Percentiles rank a stretch among this genome's conserved stretches.
These are phyloP conservation scores for Globisporangium emineosum DNA, from an alignment of 352 stramenopile species.

Conservation along the genomic window DNA sequence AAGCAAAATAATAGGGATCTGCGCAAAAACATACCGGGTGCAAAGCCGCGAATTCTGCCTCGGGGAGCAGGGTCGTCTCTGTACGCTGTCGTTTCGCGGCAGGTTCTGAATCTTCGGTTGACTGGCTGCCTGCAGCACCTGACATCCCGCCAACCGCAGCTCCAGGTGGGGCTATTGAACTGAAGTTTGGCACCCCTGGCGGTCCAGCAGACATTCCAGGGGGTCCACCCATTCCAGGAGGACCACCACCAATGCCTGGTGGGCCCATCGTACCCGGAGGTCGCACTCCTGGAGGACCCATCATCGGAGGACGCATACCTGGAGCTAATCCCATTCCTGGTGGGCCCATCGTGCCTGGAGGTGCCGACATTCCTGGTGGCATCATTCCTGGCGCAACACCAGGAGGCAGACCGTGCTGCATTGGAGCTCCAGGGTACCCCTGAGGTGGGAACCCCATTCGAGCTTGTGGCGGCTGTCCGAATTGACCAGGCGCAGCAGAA, in stretches of 20 bases:
- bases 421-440: conserved; percentile 11
- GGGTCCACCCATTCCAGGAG: conserved; percentile 15
- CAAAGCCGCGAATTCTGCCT: conserved; percentile 71
- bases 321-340: conserved; percentile 23
- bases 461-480: conserved; percentile 10
- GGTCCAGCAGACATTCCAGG: conserved; percentile 13
- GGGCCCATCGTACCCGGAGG: conserved; percentile 33
- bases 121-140: conserved; percentile 4
- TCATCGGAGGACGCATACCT: conserved; percentile 21
- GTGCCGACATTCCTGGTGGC: conserved; percentile 22
- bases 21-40: conserved; percentile 53
- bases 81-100: conserved; percentile 69
- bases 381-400: conserved; percentile 20
- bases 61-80: conserved; percentile 60
- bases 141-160: background rate
- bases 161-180: background rate
- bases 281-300: conserved; percentile 25
- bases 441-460: conserved; percentile 4
- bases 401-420: conserved; percentile 13
- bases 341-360: conserved; percentile 21
- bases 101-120: conserved; percentile 39
- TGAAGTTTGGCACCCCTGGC: conserved; percentile 13
- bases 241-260: conserved; percentile 24
- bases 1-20: background rate
- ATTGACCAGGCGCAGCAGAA: conserved; percentile 2